Evolutionary conservation across 2,329 filamentous ascomycete genomes (phyloP), one percentile per base, ranked within the genome.

Genomic region (Phialophora verrucosa): DNA sequence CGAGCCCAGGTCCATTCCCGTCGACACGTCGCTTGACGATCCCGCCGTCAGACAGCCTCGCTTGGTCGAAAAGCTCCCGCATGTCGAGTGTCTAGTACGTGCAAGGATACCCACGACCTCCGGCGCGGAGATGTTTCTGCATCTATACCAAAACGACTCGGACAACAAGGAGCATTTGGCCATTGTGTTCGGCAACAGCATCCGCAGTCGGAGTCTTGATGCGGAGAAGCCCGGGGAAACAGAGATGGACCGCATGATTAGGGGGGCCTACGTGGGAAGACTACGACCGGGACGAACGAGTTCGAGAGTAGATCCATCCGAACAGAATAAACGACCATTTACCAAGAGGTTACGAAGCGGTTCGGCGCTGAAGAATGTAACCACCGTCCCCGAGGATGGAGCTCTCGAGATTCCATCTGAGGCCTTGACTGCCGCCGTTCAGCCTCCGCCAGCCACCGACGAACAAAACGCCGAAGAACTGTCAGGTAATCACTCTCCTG

Each of bases 131-230:
- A 98, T 99, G 93, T 99, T 96, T 79, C 80, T 99, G 59, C 94
- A 99, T 76, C 83, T 98, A 0, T 99, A 99, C 80, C 89, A 89
- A 69, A 99, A 99, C 79, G 91, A 91, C 73, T 88, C 92, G 6
- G 95, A 99, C 78, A 91, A 90, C 71, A 99, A 99, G 79, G 95
- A 99, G 76, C 95, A 99, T 77, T 81, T 99, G 59, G 95, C 95
- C 20, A 98, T 99, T 75, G 95, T 99, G 0, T 99, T 99, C 78
- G 95, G 95, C 2, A 89, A 90, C 66, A 84, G 89, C 56, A 97
- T 98, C 71, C 86, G 95, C 56, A 87, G 77, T 87, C 88, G 82
- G 77, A 84, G 78, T 88, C 85, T 83, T 57, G 80, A 83, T 71
- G 73, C 76, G 14, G 77, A 80, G 29, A 74, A 77, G 56, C 78